These are phyloP conservation scores for Leccinum uliginosum DNA, from an alignment of 768 basidiomycete genomes.

Conservation along the genomic window DNA sequence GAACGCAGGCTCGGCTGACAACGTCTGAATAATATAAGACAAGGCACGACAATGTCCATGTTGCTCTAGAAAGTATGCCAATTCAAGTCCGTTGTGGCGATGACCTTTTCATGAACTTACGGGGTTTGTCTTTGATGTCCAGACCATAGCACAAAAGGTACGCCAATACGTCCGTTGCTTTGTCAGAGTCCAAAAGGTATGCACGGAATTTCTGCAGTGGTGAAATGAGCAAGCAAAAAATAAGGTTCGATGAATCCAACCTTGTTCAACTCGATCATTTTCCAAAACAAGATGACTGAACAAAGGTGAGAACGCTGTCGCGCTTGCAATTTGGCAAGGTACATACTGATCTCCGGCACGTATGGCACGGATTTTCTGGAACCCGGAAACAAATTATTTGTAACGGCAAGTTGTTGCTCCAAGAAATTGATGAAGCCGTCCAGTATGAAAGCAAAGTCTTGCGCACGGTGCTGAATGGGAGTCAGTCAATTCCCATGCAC, in stretches of 20 bases:
- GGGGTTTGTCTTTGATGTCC: conserved; percentile 91
- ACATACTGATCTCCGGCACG: conserved; percentile 75
- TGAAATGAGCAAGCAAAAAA: conserved; percentile 3
- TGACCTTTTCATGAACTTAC: conserved; percentile 40
- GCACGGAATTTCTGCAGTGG: conserved; percentile 79
- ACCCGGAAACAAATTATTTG: conserved; percentile 77
- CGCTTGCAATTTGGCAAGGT: not conserved
- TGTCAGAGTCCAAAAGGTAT: conserved; percentile 79
- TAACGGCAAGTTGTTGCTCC: conserved; percentile 70
- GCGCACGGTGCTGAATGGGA: conserved; percentile 68
- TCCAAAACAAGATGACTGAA: conserved; percentile 81
- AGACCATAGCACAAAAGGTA: conserved; percentile 78
- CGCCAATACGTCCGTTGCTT: conserved; percentile 69
- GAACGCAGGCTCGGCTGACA: conserved; percentile 83
- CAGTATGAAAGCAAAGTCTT: conserved; percentile 84
- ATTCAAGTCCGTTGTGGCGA: conserved; percentile 1
- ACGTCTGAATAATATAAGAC: conserved; percentile 87
- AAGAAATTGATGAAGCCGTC: conserved; percentile 65
- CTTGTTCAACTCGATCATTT: conserved; percentile 90
- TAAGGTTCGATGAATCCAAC: conserved; percentile 35
- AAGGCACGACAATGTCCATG: conserved; percentile 86
- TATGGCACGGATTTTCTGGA: conserved; percentile 82
- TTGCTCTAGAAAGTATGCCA: conserved; percentile 55
- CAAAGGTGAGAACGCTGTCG: conserved; percentile 6
- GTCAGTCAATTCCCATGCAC: conserved; percentile 7